These are phyloP conservation scores for Diaporthe caulivora DNA, from an alignment of 2,329 filamentous ascomycete species.

Conservation along the genomic window DNA sequence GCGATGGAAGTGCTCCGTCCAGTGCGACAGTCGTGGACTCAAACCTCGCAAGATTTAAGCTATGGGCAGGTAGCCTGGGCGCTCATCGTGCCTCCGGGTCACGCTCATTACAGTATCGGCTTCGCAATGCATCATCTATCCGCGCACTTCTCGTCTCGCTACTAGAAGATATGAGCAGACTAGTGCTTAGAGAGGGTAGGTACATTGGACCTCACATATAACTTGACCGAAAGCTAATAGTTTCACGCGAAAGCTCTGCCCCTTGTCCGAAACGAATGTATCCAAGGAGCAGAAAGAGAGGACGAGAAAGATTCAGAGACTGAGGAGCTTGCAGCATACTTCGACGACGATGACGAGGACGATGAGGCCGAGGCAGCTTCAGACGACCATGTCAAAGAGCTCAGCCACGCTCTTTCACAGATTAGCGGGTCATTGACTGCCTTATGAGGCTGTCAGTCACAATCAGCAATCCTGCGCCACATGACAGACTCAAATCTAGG, in stretches of 20 bases:
- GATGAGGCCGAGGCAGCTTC: background rate
- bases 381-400: background rate
- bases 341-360: background rate
- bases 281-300: background rate
- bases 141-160: background rate
- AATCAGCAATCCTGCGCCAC: conserved; percentile 24
- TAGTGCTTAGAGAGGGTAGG: background rate
- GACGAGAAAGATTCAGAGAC: background rate
- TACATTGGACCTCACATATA: background rate
- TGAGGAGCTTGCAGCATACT: background rate
- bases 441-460: conserved; percentile 13
- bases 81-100: conserved; percentile 9
- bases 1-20: too few species aligned
- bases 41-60: conserved; percentile 10
- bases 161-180: background rate
- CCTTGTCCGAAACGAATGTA: background rate
- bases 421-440: conserved; percentile 20
- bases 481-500: conserved; percentile 18
- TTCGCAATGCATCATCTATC: conserved; percentile 25
- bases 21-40: background rate
- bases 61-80: conserved; percentile 22
- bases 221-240: background rate
- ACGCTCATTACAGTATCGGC: conserved; percentile 15
- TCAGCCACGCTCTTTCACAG: background rate
- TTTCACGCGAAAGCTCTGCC: background rate